Conservation (phyloP, 2,329 filamentous ascomycete genomes). For the Pseudogymnoascus sp. region DNA sequence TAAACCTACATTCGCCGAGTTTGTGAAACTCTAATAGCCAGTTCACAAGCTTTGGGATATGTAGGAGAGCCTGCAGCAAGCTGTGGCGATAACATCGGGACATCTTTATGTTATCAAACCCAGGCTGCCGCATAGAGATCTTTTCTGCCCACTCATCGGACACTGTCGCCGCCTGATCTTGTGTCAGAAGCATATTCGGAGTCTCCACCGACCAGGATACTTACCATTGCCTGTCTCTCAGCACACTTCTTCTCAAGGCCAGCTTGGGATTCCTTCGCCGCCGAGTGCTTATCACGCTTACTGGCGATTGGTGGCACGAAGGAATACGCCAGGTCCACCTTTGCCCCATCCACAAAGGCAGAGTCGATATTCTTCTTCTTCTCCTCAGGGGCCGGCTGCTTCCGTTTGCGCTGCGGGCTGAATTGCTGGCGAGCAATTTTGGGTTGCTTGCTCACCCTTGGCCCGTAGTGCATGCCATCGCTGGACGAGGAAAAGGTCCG, state of each 20-base stretch:
- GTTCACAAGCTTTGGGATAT: slow-evolving; percentile 26
- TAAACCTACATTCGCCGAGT: slow-evolving; percentile 19
- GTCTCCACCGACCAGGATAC: neutral
- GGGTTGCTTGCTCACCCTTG: neutral
- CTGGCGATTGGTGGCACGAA: neutral
- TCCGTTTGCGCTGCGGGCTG: neutral
- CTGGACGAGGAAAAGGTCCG: neutral
- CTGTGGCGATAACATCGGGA: slow-evolving; percentile 27
- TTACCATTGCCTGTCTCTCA: slow-evolving; percentile 1
- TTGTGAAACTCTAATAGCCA: slow-evolving; percentile 23
- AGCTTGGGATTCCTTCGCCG: neutral
- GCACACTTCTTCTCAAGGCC: neutral
- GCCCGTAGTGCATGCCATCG: neutral
- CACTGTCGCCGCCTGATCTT: slow-evolving; percentile 14
- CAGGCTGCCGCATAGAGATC: slow-evolving; percentile 19
- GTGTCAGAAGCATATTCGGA: neutral
- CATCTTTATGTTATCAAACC: slow-evolving; percentile 23
- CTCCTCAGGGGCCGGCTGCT: neutral
- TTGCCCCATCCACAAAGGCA: neutral
- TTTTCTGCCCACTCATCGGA: slow-evolving; percentile 15
- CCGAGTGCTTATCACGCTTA: neutral
- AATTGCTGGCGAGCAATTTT: neutral
- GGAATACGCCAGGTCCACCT: neutral
- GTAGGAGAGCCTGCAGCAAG: slow-evolving; percentile 28
- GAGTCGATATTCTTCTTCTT: neutral